Evolutionary conservation across 208 protist species (phyloP).

Genomic region (Acanthamoeba castellanii): DNA sequence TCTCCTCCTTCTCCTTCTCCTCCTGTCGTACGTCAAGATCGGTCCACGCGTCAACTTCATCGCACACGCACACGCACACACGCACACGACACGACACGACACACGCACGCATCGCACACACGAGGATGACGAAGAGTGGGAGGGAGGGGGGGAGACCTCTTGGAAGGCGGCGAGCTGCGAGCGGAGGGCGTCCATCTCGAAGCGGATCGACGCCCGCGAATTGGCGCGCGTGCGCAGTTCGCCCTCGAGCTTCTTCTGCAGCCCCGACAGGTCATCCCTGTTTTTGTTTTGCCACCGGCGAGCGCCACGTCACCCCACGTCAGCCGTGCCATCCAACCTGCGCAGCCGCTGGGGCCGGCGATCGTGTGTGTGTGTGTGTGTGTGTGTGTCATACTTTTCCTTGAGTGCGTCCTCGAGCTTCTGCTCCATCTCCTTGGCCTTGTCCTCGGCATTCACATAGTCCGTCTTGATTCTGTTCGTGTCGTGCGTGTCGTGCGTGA

Average conservation of each 20-base stretch:
- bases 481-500: background rate
- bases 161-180: background rate
- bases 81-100: too few species aligned
- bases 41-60: background rate
- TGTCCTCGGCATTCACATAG: slow-evolving; percentile 27
- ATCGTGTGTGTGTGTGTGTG: too few species aligned
- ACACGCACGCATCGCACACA: too few species aligned
- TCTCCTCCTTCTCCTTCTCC: slow-evolving; percentile 24
- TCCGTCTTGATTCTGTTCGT: slow-evolving; percentile 13
- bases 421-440: slow-evolving; percentile 51
- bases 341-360: too few species aligned
- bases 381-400: background rate
- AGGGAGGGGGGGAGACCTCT: background rate
- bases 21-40: background rate
- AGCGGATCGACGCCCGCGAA: slow-evolving; percentile 32
- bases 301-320: background rate
- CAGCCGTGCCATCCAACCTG: background rate
- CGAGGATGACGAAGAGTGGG: background rate
- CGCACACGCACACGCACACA: background rate
- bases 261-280: slow-evolving; percentile 53
- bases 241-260: slow-evolving; percentile 70
- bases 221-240: slow-evolving; percentile 32
- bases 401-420: slow-evolving; percentile 61
- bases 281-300: background rate
- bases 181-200: slow-evolving; percentile 29